Conservation (phyloP, 345 rosid species). For the Rhodomyrtus tomentosa region DNA sequence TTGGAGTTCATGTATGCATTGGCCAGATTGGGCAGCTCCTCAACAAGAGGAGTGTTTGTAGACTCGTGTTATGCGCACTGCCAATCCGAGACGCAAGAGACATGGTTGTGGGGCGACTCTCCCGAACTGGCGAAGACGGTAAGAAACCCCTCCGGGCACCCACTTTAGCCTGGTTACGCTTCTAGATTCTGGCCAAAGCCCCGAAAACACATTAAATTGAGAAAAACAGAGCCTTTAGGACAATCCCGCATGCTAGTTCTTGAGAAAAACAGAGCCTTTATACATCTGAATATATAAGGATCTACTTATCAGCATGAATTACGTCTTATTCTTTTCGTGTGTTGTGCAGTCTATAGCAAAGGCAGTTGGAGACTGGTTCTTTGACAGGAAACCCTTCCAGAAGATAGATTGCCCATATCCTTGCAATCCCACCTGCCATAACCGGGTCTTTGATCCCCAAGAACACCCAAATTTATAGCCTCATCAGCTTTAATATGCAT, state of each 20-base stretch:
- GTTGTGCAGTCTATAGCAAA: conserved; percentile 62
- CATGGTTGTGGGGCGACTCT: conserved; percentile 65
- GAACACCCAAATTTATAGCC: conserved; percentile 22
- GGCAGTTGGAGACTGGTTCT: conserved; percentile 93
- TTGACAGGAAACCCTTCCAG: conserved; percentile 47
- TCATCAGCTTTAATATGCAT: background rate
- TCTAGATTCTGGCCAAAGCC: background rate
- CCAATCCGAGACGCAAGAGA: conserved; percentile 75
- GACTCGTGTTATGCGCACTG: conserved; percentile 88
- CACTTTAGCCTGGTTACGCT: background rate
- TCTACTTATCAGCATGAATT: background rate
- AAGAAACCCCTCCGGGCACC: background rate
- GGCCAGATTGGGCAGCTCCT: conserved; percentile 32
- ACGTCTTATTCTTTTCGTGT: conserved; percentile 7
- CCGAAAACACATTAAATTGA: background rate
- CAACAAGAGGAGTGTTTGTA: conserved; percentile 65
- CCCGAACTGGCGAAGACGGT: conserved; percentile 50
- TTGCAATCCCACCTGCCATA: conserved; percentile 91
- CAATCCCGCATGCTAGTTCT: background rate
- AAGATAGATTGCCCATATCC: conserved; percentile 94
- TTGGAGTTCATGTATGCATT: conserved; percentile 48
- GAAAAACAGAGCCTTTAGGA: background rate
- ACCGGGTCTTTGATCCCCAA: conserved; percentile 28
- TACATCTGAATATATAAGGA: background rate
- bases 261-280: background rate